Evolutionary conservation across 306 rosid genomes (phyloP).

Genomic region (Ammopiptanthus mongolicus): DNA sequence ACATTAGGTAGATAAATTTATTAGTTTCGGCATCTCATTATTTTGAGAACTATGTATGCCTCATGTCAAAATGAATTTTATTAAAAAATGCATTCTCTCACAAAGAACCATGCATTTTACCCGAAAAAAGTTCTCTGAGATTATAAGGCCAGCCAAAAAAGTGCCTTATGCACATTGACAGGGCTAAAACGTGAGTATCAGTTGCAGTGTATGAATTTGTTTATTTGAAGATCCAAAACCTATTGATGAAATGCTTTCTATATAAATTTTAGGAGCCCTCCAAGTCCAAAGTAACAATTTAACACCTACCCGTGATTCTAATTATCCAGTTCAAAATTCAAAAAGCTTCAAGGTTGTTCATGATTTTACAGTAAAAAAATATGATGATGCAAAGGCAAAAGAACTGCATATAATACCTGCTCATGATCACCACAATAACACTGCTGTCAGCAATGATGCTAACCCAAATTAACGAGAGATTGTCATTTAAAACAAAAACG

Average conservation of each 20-base stretch:
- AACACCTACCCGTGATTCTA: neutral
- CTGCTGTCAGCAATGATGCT: neutral
- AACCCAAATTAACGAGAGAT: neutral
- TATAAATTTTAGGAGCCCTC: neutral
- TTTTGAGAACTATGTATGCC: neutral
- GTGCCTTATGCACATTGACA: neutral
- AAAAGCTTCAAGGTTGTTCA: neutral
- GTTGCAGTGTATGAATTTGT: neutral
- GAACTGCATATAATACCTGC: neutral
- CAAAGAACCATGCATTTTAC: neutral
- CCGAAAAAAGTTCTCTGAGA: neutral
- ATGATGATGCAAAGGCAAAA: neutral
- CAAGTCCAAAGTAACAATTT: neutral
- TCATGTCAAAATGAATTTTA: neutral
- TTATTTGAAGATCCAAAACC: constrained; percentile 2
- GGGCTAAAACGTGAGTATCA: neutral
- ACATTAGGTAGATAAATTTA: neutral
- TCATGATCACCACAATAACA: neutral
- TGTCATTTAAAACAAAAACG: neutral
- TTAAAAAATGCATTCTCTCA: neutral
- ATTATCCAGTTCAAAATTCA: neutral
- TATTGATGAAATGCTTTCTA: neutral
- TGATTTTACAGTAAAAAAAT: neutral
- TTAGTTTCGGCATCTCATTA: neutral
- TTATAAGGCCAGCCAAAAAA: neutral